Conservation (phyloP, 257 asterid species). For the Nicotiana obtusifolia region DNA sequence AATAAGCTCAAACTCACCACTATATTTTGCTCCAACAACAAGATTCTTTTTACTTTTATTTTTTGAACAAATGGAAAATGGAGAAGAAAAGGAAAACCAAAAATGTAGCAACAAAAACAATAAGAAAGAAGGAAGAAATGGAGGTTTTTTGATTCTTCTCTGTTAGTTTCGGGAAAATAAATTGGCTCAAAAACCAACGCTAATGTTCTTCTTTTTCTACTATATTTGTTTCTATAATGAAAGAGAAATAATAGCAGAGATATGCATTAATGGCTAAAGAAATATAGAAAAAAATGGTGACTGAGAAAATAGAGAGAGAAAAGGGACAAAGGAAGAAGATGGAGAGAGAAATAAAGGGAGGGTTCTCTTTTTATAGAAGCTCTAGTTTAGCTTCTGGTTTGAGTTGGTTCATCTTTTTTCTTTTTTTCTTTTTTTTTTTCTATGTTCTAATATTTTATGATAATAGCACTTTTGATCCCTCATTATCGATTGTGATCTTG, state of each 20-base stretch:
- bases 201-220: neutral
- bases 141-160: neutral
- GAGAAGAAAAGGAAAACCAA: neutral
- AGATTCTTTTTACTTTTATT: neutral
- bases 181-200: neutral
- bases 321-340: conserved; percentile 23
- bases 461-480: neutral
- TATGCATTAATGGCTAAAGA: neutral
- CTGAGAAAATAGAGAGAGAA: conserved; percentile 3
- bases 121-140: neutral
- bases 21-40: conserved; percentile 10
- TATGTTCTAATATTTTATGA: neutral
- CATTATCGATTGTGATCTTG: neutral
- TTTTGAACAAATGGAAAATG: neutral
- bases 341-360: conserved; percentile 32
- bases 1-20: conserved; percentile 33
- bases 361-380: conserved; percentile 49
- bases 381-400: conserved; percentile 31
- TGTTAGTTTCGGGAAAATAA: neutral
- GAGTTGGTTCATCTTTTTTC: conserved; percentile 14
- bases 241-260: neutral
- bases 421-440: neutral
- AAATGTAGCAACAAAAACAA: neutral
- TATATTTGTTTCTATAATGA: neutral
- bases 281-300: neutral